Evolutionary conservation across 2,329 filamentous ascomycete genomes (phyloP).

Genomic region (Cercospora berteroae): DNA sequence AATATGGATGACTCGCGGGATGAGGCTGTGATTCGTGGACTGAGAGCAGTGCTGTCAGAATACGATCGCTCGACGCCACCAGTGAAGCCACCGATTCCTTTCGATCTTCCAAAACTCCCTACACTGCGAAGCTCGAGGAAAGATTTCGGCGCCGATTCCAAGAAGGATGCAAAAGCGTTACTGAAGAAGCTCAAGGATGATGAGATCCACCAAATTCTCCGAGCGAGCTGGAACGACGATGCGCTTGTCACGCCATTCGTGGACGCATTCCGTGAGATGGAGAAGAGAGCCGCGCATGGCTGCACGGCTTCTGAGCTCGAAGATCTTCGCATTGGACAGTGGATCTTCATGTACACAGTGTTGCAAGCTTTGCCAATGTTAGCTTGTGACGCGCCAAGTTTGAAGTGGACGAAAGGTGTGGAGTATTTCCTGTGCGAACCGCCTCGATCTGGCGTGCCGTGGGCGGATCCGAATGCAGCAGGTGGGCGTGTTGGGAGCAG

Average conservation of each 20-base stretch:
- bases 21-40: slow-evolving; percentile 64
- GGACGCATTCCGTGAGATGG: slow-evolving; percentile 67
- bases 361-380: slow-evolving; percentile 76
- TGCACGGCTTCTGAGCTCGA: slow-evolving; percentile 64
- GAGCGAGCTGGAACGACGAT: slow-evolving; percentile 77
- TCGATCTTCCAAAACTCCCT: slow-evolving; percentile 78
- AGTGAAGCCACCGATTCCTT: slow-evolving; percentile 86
- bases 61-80: slow-evolving; percentile 88
- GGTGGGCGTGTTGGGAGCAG: slow-evolving; percentile 39
- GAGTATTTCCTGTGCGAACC: slow-evolving; percentile 82
- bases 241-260: slow-evolving; percentile 63
- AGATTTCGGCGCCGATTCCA: slow-evolving; percentile 65
- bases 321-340: slow-evolving; percentile 72
- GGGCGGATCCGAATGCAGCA: slow-evolving; percentile 61
- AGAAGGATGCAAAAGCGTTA: slow-evolving; percentile 71
- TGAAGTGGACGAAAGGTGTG: slow-evolving; percentile 67
- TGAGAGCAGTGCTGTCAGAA: slow-evolving; percentile 78
- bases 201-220: slow-evolving; percentile 73
- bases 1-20: slow-evolving; percentile 53
- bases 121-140: slow-evolving; percentile 63
- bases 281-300: slow-evolving; percentile 64
- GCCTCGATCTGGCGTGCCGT: slow-evolving; percentile 69
- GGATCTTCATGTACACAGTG: slow-evolving; percentile 77
- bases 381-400: slow-evolving; percentile 69
- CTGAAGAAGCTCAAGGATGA: slow-evolving; percentile 72